Conservation (phyloP, 129 eudicot genomes). For the Ambrosia artemisiifolia region DNA sequence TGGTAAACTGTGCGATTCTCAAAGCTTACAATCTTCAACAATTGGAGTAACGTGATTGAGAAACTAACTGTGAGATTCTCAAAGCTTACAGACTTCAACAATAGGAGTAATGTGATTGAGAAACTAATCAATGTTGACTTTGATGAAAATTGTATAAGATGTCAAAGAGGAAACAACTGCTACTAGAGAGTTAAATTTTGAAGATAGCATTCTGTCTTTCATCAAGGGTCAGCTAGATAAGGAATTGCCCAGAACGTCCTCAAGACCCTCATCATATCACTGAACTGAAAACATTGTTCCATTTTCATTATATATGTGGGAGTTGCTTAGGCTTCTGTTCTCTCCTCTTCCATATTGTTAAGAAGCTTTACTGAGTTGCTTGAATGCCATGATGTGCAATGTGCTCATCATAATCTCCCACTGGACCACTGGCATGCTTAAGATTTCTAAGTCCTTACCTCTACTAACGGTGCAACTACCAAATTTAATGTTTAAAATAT, state of each 20-base stretch:
- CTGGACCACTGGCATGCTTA: constrained; percentile 6
- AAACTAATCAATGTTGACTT: neutral
- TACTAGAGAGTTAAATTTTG: neutral
- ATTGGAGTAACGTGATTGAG: no score
- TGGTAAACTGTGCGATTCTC: neutral
- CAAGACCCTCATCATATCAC: neutral
- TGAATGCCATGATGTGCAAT: neutral
- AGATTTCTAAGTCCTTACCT: neutral
- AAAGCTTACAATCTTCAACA: neutral
- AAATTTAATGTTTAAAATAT: constrained; percentile 2
- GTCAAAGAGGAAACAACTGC: neutral
- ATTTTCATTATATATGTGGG: neutral
- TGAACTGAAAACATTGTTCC: neutral
- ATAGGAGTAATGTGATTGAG: neutral
- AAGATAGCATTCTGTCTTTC: neutral
- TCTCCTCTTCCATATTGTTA: neutral
- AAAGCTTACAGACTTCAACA: neutral
- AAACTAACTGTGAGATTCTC: no score
- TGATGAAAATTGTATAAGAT: neutral
- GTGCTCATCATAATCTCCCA: neutral
- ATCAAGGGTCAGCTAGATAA: neutral
- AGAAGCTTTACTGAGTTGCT: neutral
- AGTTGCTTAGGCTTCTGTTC: neutral
- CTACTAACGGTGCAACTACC: neutral
- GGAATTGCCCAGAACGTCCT: neutral